phyloP scores from a whole-genome alignment of 371 early-diverging fungal genomes.

The Blastocladiella emersonii region DNA sequence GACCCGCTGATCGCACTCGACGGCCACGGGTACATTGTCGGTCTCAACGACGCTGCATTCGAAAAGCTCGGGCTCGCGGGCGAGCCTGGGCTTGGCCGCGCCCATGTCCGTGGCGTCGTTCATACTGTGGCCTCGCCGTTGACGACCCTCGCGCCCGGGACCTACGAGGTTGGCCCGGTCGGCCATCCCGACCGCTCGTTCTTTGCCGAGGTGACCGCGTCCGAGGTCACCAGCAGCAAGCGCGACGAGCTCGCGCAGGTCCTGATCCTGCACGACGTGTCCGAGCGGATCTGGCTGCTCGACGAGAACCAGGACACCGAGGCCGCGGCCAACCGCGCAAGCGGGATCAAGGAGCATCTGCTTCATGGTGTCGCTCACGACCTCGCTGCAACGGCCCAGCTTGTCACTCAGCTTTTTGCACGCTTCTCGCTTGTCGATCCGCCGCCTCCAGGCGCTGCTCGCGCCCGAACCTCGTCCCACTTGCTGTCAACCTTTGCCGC shows the following conservation, averaged over 20 bases:
- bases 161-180: background rate
- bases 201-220: background rate
- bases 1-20: conserved; percentile 2
- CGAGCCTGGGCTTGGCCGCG: background rate
- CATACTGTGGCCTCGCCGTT: background rate
- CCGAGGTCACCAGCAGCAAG: background rate
- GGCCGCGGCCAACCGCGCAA: conserved; percentile 5
- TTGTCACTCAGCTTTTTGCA: conserved; percentile 6
- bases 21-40: background rate
- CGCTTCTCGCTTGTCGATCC: background rate
- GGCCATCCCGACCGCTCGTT: background rate
- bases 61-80: background rate
- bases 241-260: conserved; percentile 3
- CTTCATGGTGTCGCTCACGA: conserved; percentile 7
- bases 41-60: background rate
- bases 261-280: conserved; percentile 7
- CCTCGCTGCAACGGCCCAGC: too few species aligned
- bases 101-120: background rate
- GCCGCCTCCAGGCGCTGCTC: too few species aligned
- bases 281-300: background rate
- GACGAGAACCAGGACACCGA: conserved; percentile 3
- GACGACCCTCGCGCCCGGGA: background rate
- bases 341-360: conserved; percentile 1
- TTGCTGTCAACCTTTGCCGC: too few species aligned
- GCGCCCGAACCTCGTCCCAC: too few species aligned